A percentile compares a stretch with the other conserved stretches of the same genome.
These are phyloP conservation scores for Pichia sp. DNA, from an alignment of 1,139 yeast genomes.

Conservation along the genomic window DNA sequence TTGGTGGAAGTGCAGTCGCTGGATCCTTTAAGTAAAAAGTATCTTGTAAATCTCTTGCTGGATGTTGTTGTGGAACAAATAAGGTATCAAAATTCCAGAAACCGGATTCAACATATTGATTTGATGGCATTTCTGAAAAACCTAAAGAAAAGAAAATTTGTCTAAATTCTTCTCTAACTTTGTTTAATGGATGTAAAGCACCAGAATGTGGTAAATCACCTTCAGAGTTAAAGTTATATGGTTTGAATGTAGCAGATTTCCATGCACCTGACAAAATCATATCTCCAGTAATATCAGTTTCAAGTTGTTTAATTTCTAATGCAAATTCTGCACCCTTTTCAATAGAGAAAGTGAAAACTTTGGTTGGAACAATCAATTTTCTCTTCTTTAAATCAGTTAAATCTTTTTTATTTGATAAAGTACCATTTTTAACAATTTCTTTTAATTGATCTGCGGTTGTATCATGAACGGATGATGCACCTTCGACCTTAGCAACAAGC, in stretches of 20 bases:
- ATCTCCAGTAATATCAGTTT: conserved; percentile 91
- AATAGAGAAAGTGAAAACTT: conserved; percentile 69
- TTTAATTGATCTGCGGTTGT: conserved; percentile 59
- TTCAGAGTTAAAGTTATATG: conserved; percentile 93
- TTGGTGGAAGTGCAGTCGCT: conserved; percentile 66
- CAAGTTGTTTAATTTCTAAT: conserved; percentile 69
- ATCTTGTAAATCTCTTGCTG: conserved; percentile 98
- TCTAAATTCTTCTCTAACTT: conserved; percentile 95
- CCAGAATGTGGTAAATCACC: conserved; percentile 85
- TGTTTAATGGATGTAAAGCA: conserved; percentile 92
- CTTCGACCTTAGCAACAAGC: conserved; percentile 50
- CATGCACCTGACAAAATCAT: conserved; percentile 80
- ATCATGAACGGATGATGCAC: conserved; percentile 49
- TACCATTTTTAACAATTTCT: conserved; percentile 53
- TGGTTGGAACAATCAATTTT: conserved; percentile 69
- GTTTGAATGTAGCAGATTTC: conserved; percentile 82
- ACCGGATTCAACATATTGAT: conserved; percentile 95
- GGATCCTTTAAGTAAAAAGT: conserved; percentile 97
- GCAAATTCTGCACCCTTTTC: conserved; percentile 82
- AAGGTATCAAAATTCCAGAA: conserved; percentile 98
- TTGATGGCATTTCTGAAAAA: conserved; percentile 97
- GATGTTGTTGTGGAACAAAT: conserved; percentile 98
- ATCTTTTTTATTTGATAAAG: conserved; percentile 47
- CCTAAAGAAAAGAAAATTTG: conserved; percentile 97
- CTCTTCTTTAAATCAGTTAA: conserved; percentile 88